These are phyloP conservation scores for Pyrus communis DNA, from an alignment of 306 rosid genomes.

Conservation along the genomic window DNA sequence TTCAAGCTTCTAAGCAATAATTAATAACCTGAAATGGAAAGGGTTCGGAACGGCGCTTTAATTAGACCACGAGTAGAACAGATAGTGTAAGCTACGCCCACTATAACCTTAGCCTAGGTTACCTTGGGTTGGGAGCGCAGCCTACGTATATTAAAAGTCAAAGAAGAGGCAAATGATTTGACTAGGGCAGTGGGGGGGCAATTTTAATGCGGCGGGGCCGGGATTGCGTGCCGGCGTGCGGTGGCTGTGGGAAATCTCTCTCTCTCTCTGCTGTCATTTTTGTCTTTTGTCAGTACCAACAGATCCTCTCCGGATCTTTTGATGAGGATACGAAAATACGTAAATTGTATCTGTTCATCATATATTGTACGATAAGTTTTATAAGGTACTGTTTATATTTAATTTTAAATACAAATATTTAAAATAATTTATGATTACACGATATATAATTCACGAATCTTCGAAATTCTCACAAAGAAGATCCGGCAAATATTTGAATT, in stretches of 20 bases:
- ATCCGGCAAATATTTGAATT: fast-evolving
- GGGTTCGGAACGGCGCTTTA: background rate
- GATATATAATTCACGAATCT: too few species aligned
- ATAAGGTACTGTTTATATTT: fast-evolving
- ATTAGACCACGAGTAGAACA: background rate
- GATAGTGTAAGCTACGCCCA: background rate
- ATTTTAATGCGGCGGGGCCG: background rate
- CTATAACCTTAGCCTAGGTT: too few species aligned
- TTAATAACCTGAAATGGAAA: too few species aligned
- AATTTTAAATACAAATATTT: too few species aligned
- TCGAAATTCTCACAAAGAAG: too few species aligned
- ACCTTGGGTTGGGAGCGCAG: background rate
- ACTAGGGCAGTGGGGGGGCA: background rate
- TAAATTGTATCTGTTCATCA: too few species aligned
- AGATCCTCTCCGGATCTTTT: too few species aligned
- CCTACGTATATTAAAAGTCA: background rate
- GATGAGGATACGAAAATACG: fast-evolving
- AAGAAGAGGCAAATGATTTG: background rate
- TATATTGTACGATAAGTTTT: too few species aligned
- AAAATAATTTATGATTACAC: too few species aligned
- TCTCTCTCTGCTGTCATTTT: background rate
- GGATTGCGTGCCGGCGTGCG: constrained; percentile 6
- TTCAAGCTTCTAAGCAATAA: background rate
- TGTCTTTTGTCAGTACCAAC: constrained; percentile 5
- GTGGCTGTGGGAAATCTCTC: background rate